These are phyloP conservation scores for Grosmannia clavigera DNA, from an alignment of 2,329 filamentous ascomycete species.

Conservation along the genomic window DNA sequence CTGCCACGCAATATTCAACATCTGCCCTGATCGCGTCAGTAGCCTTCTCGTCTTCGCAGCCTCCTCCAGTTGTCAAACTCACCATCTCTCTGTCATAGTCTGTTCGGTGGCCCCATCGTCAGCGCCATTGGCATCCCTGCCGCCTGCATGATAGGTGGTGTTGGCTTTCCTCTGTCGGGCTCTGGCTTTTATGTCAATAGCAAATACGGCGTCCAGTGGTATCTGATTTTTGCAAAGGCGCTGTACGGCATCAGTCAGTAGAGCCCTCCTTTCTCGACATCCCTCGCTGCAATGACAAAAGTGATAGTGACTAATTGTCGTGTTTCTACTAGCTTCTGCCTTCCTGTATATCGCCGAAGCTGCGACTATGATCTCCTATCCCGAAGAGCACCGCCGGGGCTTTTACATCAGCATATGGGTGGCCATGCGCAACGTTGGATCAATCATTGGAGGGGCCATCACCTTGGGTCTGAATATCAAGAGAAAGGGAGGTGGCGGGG, in stretches of 20 bases:
- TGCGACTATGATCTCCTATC: constrained; percentile 3
- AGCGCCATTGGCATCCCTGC: neutral
- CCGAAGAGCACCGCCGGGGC: constrained; percentile 1
- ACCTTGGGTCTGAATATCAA: neutral
- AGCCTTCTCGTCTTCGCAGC: neutral
- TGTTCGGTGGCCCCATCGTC: neutral
- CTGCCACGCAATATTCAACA: neutral
- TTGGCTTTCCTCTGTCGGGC: constrained; percentile 1
- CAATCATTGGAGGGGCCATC: constrained; percentile 3
- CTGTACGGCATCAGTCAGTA: constrained; percentile 1
- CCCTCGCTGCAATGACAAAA: neutral
- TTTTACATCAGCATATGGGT: constrained; percentile 2
- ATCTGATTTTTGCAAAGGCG: constrained; percentile 1
- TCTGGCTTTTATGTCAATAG: constrained; percentile 2
- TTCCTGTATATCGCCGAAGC: constrained; percentile 2
- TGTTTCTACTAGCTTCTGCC: neutral
- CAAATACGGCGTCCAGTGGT: constrained; percentile 1
- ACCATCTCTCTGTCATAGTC: neutral
- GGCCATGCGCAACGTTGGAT: constrained; percentile 2
- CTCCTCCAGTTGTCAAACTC: neutral
- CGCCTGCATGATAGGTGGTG: neutral
- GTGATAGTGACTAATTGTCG: too few relatives aligned
- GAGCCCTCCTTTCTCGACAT: neutral
- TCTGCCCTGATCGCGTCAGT: neutral
- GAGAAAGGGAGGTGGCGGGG: neutral